A percentile compares a stretch with the other conserved stretches of the same genome.
These are phyloP conservation scores for Solanum dulcamara DNA, from an alignment of 257 asterid species.

Conservation along the genomic window DNA sequence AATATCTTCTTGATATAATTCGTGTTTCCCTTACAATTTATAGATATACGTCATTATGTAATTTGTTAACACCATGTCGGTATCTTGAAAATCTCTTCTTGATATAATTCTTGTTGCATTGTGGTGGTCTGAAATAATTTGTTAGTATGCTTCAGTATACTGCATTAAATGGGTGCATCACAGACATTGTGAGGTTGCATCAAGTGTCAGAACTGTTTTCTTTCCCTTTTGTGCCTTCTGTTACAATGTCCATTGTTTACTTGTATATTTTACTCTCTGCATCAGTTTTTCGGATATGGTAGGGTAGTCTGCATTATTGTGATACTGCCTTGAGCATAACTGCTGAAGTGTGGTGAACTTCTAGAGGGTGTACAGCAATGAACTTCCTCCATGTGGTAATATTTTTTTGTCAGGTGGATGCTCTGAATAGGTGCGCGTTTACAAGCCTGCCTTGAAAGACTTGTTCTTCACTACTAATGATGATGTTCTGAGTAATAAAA, in stretches of 20 bases:
- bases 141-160: background rate
- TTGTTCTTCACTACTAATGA: background rate
- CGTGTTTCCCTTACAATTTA: background rate
- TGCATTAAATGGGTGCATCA: background rate
- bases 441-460: background rate
- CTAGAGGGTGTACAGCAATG: background rate
- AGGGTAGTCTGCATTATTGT: background rate
- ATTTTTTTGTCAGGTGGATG: background rate
- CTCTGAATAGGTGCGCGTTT: background rate
- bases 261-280: background rate
- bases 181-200: background rate
- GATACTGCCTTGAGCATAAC: background rate
- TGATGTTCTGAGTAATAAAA: background rate
- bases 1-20: background rate
- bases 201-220: background rate
- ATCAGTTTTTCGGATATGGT: background rate
- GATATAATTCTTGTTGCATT: background rate
- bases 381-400: background rate
- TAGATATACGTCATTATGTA: background rate
- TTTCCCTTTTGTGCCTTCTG: background rate
- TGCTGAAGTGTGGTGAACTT: background rate
- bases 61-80: background rate
- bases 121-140: background rate
- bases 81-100: background rate
- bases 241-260: background rate